Evolutionary conservation across 257 asterid genomes (phyloP).

Genomic region (Fraxinus anomala): DNA sequence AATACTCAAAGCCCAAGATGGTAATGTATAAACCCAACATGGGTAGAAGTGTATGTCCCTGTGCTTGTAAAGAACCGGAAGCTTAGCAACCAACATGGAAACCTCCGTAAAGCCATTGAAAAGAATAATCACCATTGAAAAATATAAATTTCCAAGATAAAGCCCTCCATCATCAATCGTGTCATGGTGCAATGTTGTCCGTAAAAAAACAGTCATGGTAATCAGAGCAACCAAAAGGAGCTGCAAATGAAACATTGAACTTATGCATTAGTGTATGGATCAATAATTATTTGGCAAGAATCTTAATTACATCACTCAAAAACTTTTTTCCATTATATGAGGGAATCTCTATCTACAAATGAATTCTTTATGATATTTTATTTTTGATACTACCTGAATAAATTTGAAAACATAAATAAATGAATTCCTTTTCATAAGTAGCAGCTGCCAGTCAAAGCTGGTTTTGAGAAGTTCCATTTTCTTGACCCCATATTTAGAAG

Average conservation of each 20-base stretch:
- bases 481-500: conserved; percentile 73
- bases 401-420: conserved; percentile 85
- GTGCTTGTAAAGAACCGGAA: conserved; percentile 90
- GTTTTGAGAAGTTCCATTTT: conserved; percentile 72
- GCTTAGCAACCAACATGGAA: conserved; percentile 89
- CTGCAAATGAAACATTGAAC: conserved; percentile 47
- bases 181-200: conserved; percentile 78
- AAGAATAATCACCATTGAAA: conserved; percentile 86
- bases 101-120: conserved; percentile 97
- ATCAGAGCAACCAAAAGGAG: conserved; percentile 82
- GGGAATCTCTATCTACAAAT: conserved; percentile 14
- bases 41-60: conserved; percentile 91
- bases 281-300: conserved; percentile 3
- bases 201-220: conserved; percentile 93
- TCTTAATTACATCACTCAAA: conserved; percentile 20
- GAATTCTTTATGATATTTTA: conserved; percentile 11
- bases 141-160: conserved; percentile 79
- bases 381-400: conserved; percentile 63
- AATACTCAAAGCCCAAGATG: conserved; percentile 86
- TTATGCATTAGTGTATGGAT: conserved; percentile 25
- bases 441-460: conserved; percentile 78
- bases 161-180: conserved; percentile 88
- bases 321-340: conserved; percentile 8
- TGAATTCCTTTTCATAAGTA: conserved; percentile 84
- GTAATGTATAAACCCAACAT: conserved; percentile 89